Conservation (phyloP, 345 rosid species). For the Sonneratia alba region DNA sequence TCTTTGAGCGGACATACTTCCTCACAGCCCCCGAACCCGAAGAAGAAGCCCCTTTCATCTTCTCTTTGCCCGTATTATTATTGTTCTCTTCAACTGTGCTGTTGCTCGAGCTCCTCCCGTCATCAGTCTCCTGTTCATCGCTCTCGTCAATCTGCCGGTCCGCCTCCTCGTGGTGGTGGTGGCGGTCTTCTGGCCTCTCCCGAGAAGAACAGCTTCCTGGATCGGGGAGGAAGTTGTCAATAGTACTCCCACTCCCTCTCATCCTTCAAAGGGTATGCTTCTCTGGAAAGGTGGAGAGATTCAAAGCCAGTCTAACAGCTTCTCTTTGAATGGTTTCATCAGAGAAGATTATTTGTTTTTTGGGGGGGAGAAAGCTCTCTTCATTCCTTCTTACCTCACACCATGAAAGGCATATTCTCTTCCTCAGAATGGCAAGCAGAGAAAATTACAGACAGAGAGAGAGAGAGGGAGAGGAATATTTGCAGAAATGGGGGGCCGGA, state of each 20-base stretch:
- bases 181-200: conserved; percentile 23
- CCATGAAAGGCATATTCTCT: conserved; percentile 5
- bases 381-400: conserved; percentile 8
- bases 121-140: neutral
- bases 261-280: neutral
- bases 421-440: conserved; percentile 7
- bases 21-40: conserved; percentile 26
- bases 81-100: conserved; percentile 46
- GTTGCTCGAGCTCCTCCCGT: conserved; percentile 29
- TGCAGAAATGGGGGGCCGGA: conserved; percentile 6
- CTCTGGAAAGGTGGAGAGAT: neutral
- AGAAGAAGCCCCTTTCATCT: neutral
- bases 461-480: conserved; percentile 9
- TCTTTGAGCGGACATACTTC: conserved; percentile 69
- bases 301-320: neutral
- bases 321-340: neutral
- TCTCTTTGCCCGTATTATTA: conserved; percentile 5
- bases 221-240: neutral
- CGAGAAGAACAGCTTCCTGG: conserved; percentile 22
- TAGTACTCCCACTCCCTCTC: conserved; percentile 5
- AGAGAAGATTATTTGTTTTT: neutral
- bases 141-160: conserved; percentile 7
- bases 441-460: conserved; percentile 7
- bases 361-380: neutral
- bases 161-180: conserved; percentile 18